Evolutionary conservation across 352 stramenopile species (phyloP), one percentile per base, ranked within the genome.

Genomic region (Aphanomyces invadans): DNA sequence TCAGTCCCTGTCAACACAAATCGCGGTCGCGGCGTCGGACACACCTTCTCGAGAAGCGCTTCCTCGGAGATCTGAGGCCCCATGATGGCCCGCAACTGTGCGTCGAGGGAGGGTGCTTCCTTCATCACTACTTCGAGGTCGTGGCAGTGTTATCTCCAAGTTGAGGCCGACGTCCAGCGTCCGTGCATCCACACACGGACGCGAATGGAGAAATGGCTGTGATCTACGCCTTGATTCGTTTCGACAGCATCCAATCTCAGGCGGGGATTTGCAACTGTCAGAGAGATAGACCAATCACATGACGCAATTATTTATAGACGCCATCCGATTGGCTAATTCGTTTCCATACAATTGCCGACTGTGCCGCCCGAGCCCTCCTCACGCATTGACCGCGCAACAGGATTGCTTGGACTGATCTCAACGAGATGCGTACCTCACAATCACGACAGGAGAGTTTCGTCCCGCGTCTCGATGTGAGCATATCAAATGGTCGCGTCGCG

Each of bases 41-140:
- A n/a, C 65, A 71, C 65, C 65, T 73, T 73, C 25, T 77, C 53
- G 55, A 78, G 66, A 26, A 91, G 79, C 44, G 88, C 62, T 44
- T 79, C 71, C 60, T 89, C 81, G 9, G 76, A 76, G 69, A 89
- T 75, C 53, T 87, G 72, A 48, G 78, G 72, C 52, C 81, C 81
- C 23, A 91, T 87, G 48, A 88, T 56, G 26, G 59, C 68, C 29
- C 83, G 83, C 51, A 91, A 62, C 12, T 75, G 78, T 49, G 87
- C 79, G 70, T 91, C 54, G 65, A 91, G 25, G 36, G 55, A 36
- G 19, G 9, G 15, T 17, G 25, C 36, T 38, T 7, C 23, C 49
- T 33, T 57, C 19, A 31, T 54, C 10, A 31, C 46, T 23, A 54
- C 46, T 10, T 21, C 7, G 46, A 23, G 10, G 46, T 54, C n/a